Evolutionary conservation across 2,329 filamentous ascomycete species (phyloP), one percentile per base, ranked within the genome.

Genomic region (Periconia sp.): DNA sequence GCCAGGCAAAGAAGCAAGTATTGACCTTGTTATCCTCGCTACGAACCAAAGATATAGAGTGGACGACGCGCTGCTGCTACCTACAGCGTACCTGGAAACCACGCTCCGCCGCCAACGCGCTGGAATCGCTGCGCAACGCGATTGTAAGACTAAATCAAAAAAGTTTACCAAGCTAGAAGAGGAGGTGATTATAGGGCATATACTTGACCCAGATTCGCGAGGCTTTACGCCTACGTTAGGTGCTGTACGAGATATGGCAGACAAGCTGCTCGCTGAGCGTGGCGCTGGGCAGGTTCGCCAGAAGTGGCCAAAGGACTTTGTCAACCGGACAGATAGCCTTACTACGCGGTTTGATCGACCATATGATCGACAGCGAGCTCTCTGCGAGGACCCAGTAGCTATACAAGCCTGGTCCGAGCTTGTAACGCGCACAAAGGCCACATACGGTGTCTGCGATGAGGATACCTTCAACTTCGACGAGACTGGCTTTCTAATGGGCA

Each of bases 301-400:
- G 42, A 49, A 52, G 54, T 71, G 54, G 64, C 60, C 61, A 27
- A 43, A 13, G 3, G 65, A 65, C 62, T 71, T 70, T 45, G 49
- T 71, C 18, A 62, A 63, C 51, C 62, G 60, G 42, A 52, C 59
- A 45, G 18, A 27, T 30, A 41, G 23, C 23, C 23, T 27, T 27
- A 27, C 23, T 8, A 27, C 23, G 23, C 23, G 23, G 8, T 27
- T 27, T 8, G 8, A 27, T 27, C 23, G 23, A 27, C 23, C 23
- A 3, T 27, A 27, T 8, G 23, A 27, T 27, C 23, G 23, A 27
- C 23, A 27, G 23, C 23, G 23, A 27, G 23, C 23, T 27, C 23
- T 27, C 3, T 27, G 23, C 8, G 23, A 27, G 23, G 23, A 27
- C 8, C 23, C 23, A 3, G 23, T 5, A 8, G 23, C 23, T 27